Evolutionary conservation across 2,329 filamentous ascomycete genomes (phyloP).

Genomic region (Orbilia brochopaga): DNA sequence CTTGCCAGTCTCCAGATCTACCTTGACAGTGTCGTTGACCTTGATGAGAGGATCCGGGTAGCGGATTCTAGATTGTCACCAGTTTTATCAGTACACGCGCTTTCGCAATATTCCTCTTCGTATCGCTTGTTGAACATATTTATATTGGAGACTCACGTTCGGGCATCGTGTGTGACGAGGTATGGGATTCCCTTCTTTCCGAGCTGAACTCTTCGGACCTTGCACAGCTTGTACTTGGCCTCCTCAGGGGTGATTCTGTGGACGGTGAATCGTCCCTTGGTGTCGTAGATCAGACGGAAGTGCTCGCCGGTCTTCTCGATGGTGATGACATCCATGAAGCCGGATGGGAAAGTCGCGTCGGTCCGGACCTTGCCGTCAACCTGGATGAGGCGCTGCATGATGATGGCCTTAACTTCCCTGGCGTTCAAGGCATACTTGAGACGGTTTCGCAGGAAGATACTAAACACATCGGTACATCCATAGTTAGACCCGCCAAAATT

Average conservation of each 20-base stretch:
- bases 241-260: conserved; percentile 99
- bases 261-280: conserved; percentile 99
- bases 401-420: conserved; percentile 94
- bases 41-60: conserved; percentile 98
- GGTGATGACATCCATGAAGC: conserved; percentile 99
- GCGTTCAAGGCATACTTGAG: conserved; percentile 99
- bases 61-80: conserved; percentile 76
- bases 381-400: conserved; percentile 99
- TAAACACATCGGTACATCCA: conserved; percentile 18
- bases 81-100: background rate
- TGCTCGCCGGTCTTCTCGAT: conserved; percentile 99
- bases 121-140: background rate
- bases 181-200: conserved; percentile 99
- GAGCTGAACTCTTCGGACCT: conserved; percentile 99
- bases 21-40: conserved; percentile 99
- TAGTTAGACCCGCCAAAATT: conserved; percentile 22
- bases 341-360: conserved; percentile 94
- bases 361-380: conserved; percentile 99
- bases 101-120: background rate
- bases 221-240: conserved; percentile 99
- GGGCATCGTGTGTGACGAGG: conserved; percentile 99
- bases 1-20: conserved; percentile 95
- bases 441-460: conserved; percentile 64
- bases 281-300: conserved; percentile 99
- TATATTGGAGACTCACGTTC: conserved; percentile 83